phyloP scores from a whole-genome alignment of 768 basidiomycete genomes.

The Mycena epipterygia region DNA sequence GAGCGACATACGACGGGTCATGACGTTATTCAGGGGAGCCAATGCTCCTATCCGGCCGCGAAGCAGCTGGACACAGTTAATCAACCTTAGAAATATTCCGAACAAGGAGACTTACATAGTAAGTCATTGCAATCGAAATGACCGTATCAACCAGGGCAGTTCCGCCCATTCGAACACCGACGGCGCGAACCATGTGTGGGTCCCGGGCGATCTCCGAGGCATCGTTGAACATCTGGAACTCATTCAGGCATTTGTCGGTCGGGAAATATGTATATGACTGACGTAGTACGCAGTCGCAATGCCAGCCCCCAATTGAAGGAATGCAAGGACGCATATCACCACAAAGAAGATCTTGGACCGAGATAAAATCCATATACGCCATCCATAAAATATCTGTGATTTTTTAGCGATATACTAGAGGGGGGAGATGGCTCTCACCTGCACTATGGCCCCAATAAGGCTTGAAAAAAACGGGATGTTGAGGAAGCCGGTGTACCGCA shows the following conservation, averaged over 20 bases:
- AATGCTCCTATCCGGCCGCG: constrained; percentile 12
- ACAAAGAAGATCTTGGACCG: constrained; percentile 7
- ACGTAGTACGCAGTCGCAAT: constrained; percentile 22
- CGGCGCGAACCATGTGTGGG: background rate
- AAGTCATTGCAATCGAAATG: constrained; percentile 33
- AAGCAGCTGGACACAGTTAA: constrained; percentile 12
- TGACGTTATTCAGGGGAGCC: constrained; percentile 12
- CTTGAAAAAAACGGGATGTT: constrained; percentile 35
- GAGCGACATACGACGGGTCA: constrained; percentile 26
- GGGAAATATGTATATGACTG: background rate
- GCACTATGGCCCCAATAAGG: constrained; percentile 32
- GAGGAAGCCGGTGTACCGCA: constrained; percentile 23
- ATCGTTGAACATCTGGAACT: background rate
- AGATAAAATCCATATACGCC: constrained; percentile 35
- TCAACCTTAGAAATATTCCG: background rate
- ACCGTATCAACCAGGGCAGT: constrained; percentile 24
- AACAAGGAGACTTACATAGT: constrained; percentile 18
- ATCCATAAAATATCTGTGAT: constrained; percentile 35
- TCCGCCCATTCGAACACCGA: constrained; percentile 21
- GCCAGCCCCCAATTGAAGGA: constrained; percentile 28
- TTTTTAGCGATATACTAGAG: background rate
- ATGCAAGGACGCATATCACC: constrained; percentile 19
- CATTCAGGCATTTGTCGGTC: background rate
- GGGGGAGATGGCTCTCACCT: background rate
- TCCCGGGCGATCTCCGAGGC: background rate